Evolutionary conservation across 225 moss, liverwort and hornwort species (phyloP), one percentile per base, ranked within the genome.

Genomic region (Marchantia polymorpha): DNA sequence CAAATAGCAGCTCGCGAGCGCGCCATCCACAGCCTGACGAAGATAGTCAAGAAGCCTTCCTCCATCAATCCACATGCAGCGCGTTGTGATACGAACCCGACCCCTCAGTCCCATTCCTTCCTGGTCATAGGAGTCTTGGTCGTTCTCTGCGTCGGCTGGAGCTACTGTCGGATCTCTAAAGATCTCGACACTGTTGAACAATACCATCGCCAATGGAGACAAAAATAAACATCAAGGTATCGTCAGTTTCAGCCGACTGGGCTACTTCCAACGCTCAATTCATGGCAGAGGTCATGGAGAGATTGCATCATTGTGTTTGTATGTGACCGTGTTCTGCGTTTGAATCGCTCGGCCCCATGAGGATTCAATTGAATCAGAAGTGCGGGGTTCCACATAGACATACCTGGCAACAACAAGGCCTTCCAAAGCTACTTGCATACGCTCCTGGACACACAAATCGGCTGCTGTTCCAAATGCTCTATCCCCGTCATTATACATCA

Each of bases 401-500:
- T 84, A 94, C 96, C 96, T 96, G 26, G 88, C 93, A 84, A 99
- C 87, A 47, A 99, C 91, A 82, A 99, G 87, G 64, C 99, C 99
- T 84, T 99, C 99, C 79, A 95, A 78, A 29, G 99, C 99, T 79
- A 99, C 90, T 58, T 91, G 91, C 95, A 95, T 93, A 82, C 99
- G 95, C 82, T 99, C 99, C 70, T 93, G 92, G 56, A 95, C 79
- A 85, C 95, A 92, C 23, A 99, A 84, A 67, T 95, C 99, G 59
- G 92, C 87, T 64, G 99, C 95, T 80, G 99, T 99, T 80, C 99
- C 99, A 84, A 95, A 99, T 22, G 99, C 99, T 85, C 88, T 95
- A 82, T 95, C 93, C 50, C 99, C 99, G 71, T 99, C 99, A 27
- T 90, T 99, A 69, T 99, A 99, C 95, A 99, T 99, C 72, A 93